Percentiles rank a stretch among this genome's conserved stretches.
phyloP scores from a whole-genome alignment of 139 green algal species.

The Chlamydomonas sp. region DNA sequence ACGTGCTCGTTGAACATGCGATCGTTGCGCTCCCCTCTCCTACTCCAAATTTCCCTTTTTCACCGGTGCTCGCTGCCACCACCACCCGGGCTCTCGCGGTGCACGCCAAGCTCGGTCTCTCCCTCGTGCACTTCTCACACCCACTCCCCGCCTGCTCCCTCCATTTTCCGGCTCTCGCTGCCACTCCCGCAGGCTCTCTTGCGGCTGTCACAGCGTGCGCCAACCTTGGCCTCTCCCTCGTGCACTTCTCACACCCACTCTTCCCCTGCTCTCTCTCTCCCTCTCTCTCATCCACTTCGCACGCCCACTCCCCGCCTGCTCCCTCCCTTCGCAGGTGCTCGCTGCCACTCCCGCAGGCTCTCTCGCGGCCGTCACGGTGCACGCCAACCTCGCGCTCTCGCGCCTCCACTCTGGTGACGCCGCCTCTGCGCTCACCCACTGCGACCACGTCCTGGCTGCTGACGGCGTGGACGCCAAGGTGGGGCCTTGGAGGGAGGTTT shows the following conservation, averaged over 20 bases:
- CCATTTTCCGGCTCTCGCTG: background rate
- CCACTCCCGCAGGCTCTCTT: background rate
- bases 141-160: background rate
- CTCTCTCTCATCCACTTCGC: background rate
- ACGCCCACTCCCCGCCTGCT: background rate
- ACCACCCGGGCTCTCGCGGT: background rate
- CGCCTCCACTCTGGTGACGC: background rate
- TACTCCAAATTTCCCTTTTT: no score
- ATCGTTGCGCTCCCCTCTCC: no score
- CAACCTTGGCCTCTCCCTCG: background rate
- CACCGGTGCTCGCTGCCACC: no score
- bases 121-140: background rate
- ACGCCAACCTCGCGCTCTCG: slow-evolving; percentile 14
- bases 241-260: background rate
- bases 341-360: background rate
- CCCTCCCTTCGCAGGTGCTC: background rate
- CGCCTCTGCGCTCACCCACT: background rate
- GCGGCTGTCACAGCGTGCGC: background rate
- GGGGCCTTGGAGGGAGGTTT: no score
- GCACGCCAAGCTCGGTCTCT: slow-evolving; percentile 10
- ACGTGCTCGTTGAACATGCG: no score
- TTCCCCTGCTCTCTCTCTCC: background rate
- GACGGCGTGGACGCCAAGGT: background rate
- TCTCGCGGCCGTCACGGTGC: background rate
- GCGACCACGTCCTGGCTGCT: slow-evolving; percentile 1